phyloP scores from a whole-genome alignment of 441 rosid genomes.

The Gossypium schwendimanii region DNA sequence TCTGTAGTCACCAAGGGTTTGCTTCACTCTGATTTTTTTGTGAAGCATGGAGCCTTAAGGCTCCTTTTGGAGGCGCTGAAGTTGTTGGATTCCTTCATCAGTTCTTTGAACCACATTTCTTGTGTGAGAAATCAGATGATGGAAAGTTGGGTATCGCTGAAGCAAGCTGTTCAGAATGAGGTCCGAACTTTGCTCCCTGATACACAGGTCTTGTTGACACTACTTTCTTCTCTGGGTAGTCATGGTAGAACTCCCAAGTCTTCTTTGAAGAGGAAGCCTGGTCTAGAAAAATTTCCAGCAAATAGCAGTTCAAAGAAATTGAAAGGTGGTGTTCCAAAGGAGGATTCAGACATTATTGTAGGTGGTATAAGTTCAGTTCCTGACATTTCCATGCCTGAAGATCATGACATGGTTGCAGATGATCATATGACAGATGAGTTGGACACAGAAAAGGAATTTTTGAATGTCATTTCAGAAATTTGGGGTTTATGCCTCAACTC shows the following conservation, averaged over 20 bases:
- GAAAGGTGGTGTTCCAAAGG: conserved; percentile 31
- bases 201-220: conserved; percentile 64
- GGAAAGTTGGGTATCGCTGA: conserved; percentile 40
- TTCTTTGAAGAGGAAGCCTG: conserved; percentile 47
- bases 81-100: conserved; percentile 55
- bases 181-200: conserved; percentile 70
- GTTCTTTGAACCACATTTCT: conserved; percentile 32
- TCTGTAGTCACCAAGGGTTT: conserved; percentile 73
- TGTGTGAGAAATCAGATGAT: conserved; percentile 25
- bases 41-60: conserved; percentile 77
- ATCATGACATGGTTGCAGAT: conserved; percentile 25
- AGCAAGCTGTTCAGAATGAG: conserved; percentile 60
- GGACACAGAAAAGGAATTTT: conserved; percentile 40
- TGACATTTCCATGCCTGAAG: conserved; percentile 28
- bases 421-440: conserved; percentile 27
- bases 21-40: conserved; percentile 74
- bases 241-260: conserved; percentile 23
- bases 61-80: conserved; percentile 69
- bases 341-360: conserved; percentile 52
- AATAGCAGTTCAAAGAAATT: conserved; percentile 35
- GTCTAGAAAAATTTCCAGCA: conserved; percentile 26
- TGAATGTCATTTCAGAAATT: conserved; percentile 47
- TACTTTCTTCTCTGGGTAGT: conserved; percentile 47
- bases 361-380: conserved; percentile 45
- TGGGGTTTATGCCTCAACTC: conserved; percentile 52